Base-by-base conservation (phyloP, 306 rosid genomes). In the Cucurbita pepo region DNA sequence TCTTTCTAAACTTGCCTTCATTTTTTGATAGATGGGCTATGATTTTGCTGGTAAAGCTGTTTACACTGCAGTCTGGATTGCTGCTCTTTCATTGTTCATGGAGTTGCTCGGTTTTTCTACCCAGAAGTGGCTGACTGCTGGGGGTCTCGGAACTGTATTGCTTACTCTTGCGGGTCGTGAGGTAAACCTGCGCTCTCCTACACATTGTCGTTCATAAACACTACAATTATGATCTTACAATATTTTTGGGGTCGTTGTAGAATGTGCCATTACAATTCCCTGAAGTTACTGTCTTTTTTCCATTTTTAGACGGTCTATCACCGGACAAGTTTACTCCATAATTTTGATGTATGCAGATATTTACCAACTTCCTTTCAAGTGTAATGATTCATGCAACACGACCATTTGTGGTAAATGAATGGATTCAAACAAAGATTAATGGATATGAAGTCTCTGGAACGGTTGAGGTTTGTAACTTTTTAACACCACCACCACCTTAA, bases 371-470 rank as follows among this genome's bases (percentile, higher is more conserved):
- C 75, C 96, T 95, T 72, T 95, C 99, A 71, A 91, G 97, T 77
- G 89, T 95, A 71, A 95, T 95, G 97, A 91, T 95, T 77, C 97
- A 95, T 65, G 84, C 95, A 69, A 95, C 99, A 52, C 84, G 93
- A 50, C 99, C 99, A 56, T 91, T 95, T 89, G 84, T 91, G 82
- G 40, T 83, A 66, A 88, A 89, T 21, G 99, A 95, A 84, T 95
- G 99, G 99, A 91, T 95, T 82, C 96, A 95, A 85, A 91, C 95
- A 8, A 95, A 91, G 85, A 95, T 95, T 58, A 87, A 95, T 77
- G 99, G 99, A 77, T 95, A 95, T 71, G 99, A 95, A 83, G 99
- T 95, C 82, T 95, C 97, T 84, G 97, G 99, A 71, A 91, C 95
- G 30, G 92, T 91, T 38, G 99, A 95, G 99, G 97, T 91, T 77